phyloP scores from a whole-genome alignment of 2,329 filamentous ascomycete genomes.

The Pseudogymnoascus sp. region DNA sequence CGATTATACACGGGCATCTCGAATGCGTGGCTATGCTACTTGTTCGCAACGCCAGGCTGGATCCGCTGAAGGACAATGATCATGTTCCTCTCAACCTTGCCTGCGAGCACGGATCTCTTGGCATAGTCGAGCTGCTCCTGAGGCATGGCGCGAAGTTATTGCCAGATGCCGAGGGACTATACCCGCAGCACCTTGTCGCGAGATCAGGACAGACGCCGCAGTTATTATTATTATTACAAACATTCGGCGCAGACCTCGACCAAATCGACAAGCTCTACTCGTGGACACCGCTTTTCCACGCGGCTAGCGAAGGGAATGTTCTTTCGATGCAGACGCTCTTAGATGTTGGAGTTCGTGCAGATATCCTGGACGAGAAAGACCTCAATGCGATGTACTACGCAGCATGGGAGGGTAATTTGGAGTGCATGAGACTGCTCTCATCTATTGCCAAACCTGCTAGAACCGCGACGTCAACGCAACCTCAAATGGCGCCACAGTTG shows the following conservation, averaged over 20 bases:
- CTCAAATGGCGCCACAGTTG: conserved; percentile 26
- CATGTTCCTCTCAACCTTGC: conserved; percentile 92
- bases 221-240: conserved; percentile 69
- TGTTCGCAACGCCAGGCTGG: conserved; percentile 68
- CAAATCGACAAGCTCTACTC: conserved; percentile 93
- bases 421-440: conserved; percentile 84
- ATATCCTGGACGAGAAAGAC: conserved; percentile 82
- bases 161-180: conserved; percentile 92
- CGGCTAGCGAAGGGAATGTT: conserved; percentile 91
- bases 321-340: conserved; percentile 76
- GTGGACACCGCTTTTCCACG: conserved; percentile 94
- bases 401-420: conserved; percentile 91
- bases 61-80: conserved; percentile 77
- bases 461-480: conserved; percentile 18
- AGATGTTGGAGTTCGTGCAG: conserved; percentile 66
- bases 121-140: conserved; percentile 77
- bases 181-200: conserved; percentile 93
- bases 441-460: conserved; percentile 32
- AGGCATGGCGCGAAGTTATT: conserved; percentile 72
- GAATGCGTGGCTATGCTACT: conserved; percentile 74
- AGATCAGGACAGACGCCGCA: conserved; percentile 75
- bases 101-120: conserved; percentile 82
- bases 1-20: conserved; percentile 80
- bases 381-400: conserved; percentile 97
- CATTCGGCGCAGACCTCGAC: conserved; percentile 81